Conservation (phyloP, 345 rosid genomes). For the Bruguiera sexangula region DNA sequence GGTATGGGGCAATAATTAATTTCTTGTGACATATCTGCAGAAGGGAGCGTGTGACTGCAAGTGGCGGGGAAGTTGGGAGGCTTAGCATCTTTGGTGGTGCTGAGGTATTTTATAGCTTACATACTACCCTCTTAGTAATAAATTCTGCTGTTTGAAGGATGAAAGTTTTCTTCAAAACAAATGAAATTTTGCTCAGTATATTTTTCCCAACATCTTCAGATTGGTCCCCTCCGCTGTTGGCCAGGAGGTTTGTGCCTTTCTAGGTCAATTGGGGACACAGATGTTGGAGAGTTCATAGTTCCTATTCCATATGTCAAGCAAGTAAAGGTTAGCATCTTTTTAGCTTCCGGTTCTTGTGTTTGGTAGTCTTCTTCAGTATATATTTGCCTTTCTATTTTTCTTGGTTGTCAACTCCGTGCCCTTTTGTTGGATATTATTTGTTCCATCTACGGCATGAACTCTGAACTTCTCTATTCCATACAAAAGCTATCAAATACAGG, state of each 20-base stretch:
- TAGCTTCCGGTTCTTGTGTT: background rate
- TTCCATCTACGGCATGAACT: background rate
- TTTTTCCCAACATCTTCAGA: constrained; percentile 30
- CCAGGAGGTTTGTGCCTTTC: constrained; percentile 94
- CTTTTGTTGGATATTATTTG: constrained; percentile 5
- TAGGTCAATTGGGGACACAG: constrained; percentile 90
- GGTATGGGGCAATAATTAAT: constrained; percentile 5
- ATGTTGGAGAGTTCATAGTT: constrained; percentile 91
- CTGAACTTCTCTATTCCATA: constrained; percentile 18
- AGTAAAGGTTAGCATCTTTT: constrained; percentile 55
- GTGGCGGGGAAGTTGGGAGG: constrained; percentile 99
- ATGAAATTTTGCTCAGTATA: background rate
- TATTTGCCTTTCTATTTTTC: background rate
- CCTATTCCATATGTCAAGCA: constrained; percentile 89
- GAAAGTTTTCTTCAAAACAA: background rate
- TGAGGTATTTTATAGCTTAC: constrained; percentile 41
- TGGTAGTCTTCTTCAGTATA: background rate
- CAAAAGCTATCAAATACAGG: constrained; percentile 71
- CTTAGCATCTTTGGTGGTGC: constrained; percentile 79
- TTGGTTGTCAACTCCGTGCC: background rate
- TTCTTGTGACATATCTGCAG: constrained; percentile 35
- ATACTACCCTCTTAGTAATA: background rate
- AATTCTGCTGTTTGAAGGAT: background rate
- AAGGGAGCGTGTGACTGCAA: constrained; percentile 84
- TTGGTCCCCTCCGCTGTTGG: constrained; percentile 92